Conservation (phyloP, 2,329 filamentous ascomycete species). For the Furcasterigmium sp. region DNA sequence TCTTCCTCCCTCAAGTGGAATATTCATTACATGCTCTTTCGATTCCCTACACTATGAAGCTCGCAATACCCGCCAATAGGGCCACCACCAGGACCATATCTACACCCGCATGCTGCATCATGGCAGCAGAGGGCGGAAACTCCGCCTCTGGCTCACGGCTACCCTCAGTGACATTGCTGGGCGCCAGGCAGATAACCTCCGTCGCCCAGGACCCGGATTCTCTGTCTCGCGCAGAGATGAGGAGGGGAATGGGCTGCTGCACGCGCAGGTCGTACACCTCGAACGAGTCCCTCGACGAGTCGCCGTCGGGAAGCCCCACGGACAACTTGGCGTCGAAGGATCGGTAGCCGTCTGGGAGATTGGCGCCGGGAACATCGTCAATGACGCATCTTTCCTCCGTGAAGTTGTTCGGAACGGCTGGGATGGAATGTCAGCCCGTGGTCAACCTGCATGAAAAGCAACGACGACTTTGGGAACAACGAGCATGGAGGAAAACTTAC, state of each 20-base stretch:
- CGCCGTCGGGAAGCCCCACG: not conserved
- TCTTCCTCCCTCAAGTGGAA: no score
- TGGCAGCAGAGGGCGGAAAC: no score
- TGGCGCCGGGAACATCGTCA: not conserved
- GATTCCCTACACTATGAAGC: no score
- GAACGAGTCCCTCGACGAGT: not conserved
- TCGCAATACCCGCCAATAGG: no score
- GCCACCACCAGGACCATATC: no score
- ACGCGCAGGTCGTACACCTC: slow-evolving; percentile 4
- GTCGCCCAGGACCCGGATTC: not conserved
- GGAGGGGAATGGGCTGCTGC: slow-evolving; percentile 1
- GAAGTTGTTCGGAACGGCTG: not conserved
- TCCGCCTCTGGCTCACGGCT: slow-evolving; percentile 3
- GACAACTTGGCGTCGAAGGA: not conserved
- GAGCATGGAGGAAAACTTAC: not conserved
- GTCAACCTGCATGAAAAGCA: no score
- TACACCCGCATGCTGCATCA: no score
- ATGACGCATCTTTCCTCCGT: not conserved
- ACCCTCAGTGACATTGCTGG: slow-evolving; percentile 2
- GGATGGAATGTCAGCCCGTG: no score
- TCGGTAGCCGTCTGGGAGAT: not conserved
- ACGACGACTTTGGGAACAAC: no score
- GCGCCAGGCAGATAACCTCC: not conserved
- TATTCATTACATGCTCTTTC: no score
- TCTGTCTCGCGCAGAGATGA: not conserved